Base-by-base conservation (phyloP, 2,329 filamentous ascomycete species). In the Phialemoniopsis sp. region DNA sequence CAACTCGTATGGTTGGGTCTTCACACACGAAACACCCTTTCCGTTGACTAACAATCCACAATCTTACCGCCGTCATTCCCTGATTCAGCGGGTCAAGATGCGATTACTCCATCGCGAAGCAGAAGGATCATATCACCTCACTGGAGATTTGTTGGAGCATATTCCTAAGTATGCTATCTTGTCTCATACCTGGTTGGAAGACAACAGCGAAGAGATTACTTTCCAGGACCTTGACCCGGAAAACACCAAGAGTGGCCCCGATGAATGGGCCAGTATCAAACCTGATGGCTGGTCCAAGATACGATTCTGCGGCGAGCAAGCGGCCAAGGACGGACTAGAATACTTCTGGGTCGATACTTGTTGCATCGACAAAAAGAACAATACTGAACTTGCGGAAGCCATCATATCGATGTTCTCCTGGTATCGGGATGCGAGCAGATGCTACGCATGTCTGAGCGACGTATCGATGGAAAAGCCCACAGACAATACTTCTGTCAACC, bases 201-300 rank as follows among this genome's bases (percentile, higher is more conserved):
- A 21, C 10, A 46, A 44, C 9, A 36, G 46, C 32, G 21, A 30
- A 8, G 2, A 79, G 59, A 5, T 71, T 73, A 14, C 67, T 70
- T 29, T 75, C 67, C 1, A 76, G 73, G 7, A 79, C 75, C 48
- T 78, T 78, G 19, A 31, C 13, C 12, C 40, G 4, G 17, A 32
- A 1, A 32, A 29, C 4, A 26, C 21, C 21, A 30, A 10, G n/a
- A n/a, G n/a, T n/a, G n/a, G n/a, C n/a, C n/a, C n/a, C n/a, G n/a
- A n/a, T n/a, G n/a, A n/a, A n/a, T n/a, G n/a, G n/a, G n/a, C n/a
- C n/a, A n/a, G n/a, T n/a, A n/a, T n/a, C n/a, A 17, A 34, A 8
- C 40, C 42, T 13, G 21, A 35, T 5, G 36, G 36, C 12, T 21
- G 26, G 19, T 15, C 13, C 13, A 35, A 35, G 33, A 28, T 35